Base-by-base conservation (phyloP, 2,329 filamentous ascomycete species). In the Pseudogymnoascus sp. region DNA sequence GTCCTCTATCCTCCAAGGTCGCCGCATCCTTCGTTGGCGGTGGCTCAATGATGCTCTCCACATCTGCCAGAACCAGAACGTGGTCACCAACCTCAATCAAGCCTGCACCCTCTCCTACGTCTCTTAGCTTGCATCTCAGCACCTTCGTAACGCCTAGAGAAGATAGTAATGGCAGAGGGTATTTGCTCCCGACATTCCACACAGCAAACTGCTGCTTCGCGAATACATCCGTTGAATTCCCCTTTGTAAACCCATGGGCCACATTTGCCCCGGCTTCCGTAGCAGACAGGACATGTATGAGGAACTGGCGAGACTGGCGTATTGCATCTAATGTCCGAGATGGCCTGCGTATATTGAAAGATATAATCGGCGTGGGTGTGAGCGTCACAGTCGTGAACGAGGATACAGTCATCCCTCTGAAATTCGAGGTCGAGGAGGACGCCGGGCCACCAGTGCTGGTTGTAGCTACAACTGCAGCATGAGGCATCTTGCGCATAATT, bases 291-390 rank as follows among this genome's bases (percentile, higher is more conserved):
- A 73, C 63, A 60, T 73, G 69, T 12, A 73, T 64, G 1, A 70
- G 56, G 36, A 72, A 73, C 12, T 67, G 31, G 23, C 63, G 43
- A 1, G 61, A 64, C 16, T 63, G 16, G 42, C 61, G 63, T 2
- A 74, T 49, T 3, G 71, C 69, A 25, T 63, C 62, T 0, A 72
- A 62, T 3, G 72, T 74, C 6, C 64, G 61, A 0, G 70, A 72
- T 6, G 72, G 72, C n/a, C 59, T 63, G 18, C 67, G 65, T 53
- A 74, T 71, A 37, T 74, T 74, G 63, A 74, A 73, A 14, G 70
- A 69, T n/a, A 73, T 62, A 8, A 72, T 69, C 5, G 72, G 72
- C 6, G 63, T 38, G 4, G 70, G 70, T n/a, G 65, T 65, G 7
- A 74, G 64, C 1, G 70, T 68, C 2, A 73, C 62, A 6, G 71